Conservation (phyloP, 768 basidiomycete genomes). For the Paxillus involutus region DNA sequence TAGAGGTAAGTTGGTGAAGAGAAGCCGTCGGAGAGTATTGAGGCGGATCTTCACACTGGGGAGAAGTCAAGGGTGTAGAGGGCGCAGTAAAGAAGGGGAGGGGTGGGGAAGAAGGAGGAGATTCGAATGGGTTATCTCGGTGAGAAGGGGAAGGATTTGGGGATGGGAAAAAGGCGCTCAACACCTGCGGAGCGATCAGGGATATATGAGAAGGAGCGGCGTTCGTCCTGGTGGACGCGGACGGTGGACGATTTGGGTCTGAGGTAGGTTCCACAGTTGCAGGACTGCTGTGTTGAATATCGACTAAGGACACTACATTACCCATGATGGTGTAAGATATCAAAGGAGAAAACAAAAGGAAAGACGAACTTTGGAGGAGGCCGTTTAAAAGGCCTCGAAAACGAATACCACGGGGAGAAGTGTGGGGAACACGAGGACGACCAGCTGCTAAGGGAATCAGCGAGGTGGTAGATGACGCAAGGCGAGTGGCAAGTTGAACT, state of each 20-base stretch:
- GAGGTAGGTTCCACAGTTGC: slow-evolving; percentile 12
- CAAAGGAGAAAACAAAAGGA: slow-evolving; percentile 1
- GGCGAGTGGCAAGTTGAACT: slow-evolving; percentile 10
- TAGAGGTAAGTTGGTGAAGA: slow-evolving; percentile 17
- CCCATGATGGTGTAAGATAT: slow-evolving; percentile 26
- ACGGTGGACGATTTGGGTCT: neutral
- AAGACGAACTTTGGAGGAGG: slow-evolving; percentile 23
- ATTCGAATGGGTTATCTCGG: slow-evolving; percentile 37
- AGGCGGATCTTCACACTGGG: slow-evolving; percentile 39
- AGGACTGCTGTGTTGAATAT: slow-evolving; percentile 24
- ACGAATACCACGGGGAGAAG: slow-evolving; percentile 27
- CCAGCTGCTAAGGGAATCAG: slow-evolving; percentile 19
- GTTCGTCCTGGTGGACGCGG: slow-evolving; percentile 13
- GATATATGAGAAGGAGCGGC: slow-evolving; percentile 35
- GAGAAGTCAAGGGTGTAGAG: slow-evolving; percentile 41
- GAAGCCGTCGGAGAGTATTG: slow-evolving; percentile 18
- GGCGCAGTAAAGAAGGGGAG: slow-evolving; percentile 50
- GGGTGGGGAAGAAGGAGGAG: slow-evolving; percentile 38
- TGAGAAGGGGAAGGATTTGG: slow-evolving; percentile 33
- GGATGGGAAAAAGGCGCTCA: slow-evolving; percentile 27
- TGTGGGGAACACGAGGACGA: slow-evolving; percentile 30
- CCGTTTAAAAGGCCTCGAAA: slow-evolving; percentile 21
- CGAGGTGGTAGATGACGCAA: slow-evolving; percentile 24
- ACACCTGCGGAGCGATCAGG: slow-evolving; percentile 32
- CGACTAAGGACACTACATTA: slow-evolving; percentile 32